Percentiles rank a stretch among this genome's conserved stretches.
These are phyloP conservation scores for Ambrosia artemisiifolia DNA, from an alignment of 129 eudicot species.

Conservation along the genomic window DNA sequence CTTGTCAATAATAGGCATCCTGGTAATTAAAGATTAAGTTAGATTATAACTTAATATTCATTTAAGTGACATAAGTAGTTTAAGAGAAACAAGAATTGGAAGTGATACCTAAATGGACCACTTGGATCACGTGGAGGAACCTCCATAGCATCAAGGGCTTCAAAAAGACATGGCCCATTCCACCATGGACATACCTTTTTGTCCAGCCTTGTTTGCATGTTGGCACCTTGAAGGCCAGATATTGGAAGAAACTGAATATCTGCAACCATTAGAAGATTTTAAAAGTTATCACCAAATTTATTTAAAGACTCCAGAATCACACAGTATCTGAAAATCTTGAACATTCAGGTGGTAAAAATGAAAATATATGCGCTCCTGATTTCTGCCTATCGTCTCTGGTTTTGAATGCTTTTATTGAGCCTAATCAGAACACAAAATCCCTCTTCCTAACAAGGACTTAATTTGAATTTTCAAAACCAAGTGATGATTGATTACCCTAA, in stretches of 20 bases:
- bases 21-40: slow-evolving; percentile 20
- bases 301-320: not conserved
- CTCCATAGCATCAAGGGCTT: slow-evolving; percentile 82
- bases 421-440: no score
- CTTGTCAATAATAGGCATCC: slow-evolving; percentile 86
- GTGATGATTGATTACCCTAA: no score
- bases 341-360: not conserved
- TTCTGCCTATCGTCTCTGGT: no score
- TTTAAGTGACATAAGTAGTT: not conserved
- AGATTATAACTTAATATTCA: not conserved
- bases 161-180: slow-evolving; percentile 84
- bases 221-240: slow-evolving; percentile 79
- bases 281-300: not conserved
- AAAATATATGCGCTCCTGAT: not conserved
- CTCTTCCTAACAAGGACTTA: no score
- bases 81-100: not conserved
- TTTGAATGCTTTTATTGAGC: no score
- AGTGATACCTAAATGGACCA: slow-evolving; percentile 78
- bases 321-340: not conserved
- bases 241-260: slow-evolving; percentile 92
- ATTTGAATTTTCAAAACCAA: no score
- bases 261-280: slow-evolving; percentile 25
- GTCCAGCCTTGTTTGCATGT: slow-evolving; percentile 66
- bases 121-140: slow-evolving; percentile 81
- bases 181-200: slow-evolving; percentile 77